Evolutionary conservation across 176 grass and related monocot genomes (phyloP).

Genomic region (Aegilops bicornis): DNA sequence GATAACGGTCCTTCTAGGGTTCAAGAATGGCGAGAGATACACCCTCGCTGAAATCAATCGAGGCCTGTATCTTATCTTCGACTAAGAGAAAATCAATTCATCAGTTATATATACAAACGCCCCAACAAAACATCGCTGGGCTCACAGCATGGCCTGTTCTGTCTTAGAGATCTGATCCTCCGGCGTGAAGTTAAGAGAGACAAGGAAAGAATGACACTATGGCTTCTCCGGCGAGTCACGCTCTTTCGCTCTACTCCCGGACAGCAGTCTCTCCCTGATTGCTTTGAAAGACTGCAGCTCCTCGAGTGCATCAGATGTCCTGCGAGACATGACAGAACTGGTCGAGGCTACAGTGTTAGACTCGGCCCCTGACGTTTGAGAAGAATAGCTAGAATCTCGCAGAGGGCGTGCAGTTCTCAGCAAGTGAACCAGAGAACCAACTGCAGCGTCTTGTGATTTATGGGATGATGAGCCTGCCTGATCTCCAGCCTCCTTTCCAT

Average conservation of each 20-base stretch:
- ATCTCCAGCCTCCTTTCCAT: constrained; percentile 63
- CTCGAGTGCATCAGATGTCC: constrained; percentile 65
- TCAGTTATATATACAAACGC: constrained; percentile 43
- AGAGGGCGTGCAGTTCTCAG: constrained; percentile 58
- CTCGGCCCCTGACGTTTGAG: constrained; percentile 44
- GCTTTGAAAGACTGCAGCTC: constrained; percentile 70
- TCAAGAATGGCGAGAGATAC: constrained; percentile 28
- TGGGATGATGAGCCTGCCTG: constrained; percentile 47
- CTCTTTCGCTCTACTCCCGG: constrained; percentile 40
- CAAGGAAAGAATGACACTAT: constrained; percentile 31
- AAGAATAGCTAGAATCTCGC: constrained; percentile 58
- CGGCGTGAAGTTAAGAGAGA: constrained; percentile 9
- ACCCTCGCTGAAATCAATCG: constrained; percentile 32
- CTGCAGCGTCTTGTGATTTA: constrained; percentile 88
- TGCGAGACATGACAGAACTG: constrained; percentile 55
- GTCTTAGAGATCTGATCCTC: not conserved
- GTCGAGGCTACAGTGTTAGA: constrained; percentile 40
- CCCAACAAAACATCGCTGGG: not conserved
- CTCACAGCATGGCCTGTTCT: constrained; percentile 15
- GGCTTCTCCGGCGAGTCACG: constrained; percentile 30
- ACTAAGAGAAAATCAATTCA: constrained; percentile 35
- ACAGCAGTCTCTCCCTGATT: constrained; percentile 64
- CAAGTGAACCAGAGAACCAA: constrained; percentile 73
- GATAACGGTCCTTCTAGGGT: constrained; percentile 4
- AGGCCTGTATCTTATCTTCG: constrained; percentile 25